phyloP scores from a whole-genome alignment of 495 filamentous ascomycete genomes.

The Hypoxylon intermedium region DNA sequence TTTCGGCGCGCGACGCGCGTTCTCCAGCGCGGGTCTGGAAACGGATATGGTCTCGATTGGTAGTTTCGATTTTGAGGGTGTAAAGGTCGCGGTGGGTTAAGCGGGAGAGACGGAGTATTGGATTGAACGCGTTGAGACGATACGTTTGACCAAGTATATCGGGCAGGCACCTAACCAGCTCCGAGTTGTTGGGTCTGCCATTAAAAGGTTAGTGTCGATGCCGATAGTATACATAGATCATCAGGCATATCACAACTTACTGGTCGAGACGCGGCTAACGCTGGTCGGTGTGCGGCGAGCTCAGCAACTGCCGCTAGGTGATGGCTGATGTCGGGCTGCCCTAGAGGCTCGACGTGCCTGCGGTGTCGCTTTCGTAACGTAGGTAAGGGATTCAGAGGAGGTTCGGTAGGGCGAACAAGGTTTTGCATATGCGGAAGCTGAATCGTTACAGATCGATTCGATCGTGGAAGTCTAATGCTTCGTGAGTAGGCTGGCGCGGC shows the following conservation, averaged over 20 bases:
- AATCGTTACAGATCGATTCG: conserved; percentile 21
- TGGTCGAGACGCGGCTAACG: too few species aligned
- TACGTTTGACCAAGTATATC: not conserved
- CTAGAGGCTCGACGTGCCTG: too few species aligned
- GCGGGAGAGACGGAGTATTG: too few species aligned
- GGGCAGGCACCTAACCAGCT: conserved; percentile 25
- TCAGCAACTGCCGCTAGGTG: not conserved
- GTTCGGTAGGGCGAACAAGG: conserved; percentile 8
- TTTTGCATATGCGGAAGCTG: conserved; percentile 2
- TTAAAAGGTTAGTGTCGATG: conserved; percentile 2
- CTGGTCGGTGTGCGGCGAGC: not conserved
- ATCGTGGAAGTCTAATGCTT: conserved; percentile 2
- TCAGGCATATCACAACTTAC: conserved; percentile 7
- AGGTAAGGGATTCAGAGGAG: not conserved
- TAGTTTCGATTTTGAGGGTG: conserved; percentile 1
- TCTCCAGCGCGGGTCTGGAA: conserved; percentile 1
- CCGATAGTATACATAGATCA: not conserved
- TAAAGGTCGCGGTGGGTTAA: too few species aligned
- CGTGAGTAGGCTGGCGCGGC: not conserved
- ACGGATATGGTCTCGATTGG: not conserved
- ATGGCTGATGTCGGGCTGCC: too few species aligned
- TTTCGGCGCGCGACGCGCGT: not conserved
- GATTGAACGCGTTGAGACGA: not conserved
- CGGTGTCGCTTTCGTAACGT: conserved; percentile 11
- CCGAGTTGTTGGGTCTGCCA: conserved; percentile 4